Evolutionary conservation across 139 green algal species (phyloP).

Genomic region (Chlorella sorokiniana): DNA sequence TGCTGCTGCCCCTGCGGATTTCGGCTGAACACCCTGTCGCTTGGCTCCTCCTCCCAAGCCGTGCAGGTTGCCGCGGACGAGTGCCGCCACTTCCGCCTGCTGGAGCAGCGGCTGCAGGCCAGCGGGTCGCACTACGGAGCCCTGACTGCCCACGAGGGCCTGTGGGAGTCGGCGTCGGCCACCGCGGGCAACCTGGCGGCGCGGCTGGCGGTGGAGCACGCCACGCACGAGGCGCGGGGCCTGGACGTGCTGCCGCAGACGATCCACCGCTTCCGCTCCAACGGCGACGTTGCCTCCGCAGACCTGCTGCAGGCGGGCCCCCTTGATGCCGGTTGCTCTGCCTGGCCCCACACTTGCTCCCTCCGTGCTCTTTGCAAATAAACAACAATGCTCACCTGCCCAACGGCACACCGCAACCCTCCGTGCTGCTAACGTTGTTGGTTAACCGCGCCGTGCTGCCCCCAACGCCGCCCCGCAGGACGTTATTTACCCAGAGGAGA

Average conservation of each 20-base stretch:
- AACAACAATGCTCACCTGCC: too few species aligned
- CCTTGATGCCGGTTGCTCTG: background rate
- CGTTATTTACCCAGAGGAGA: constrained; percentile 87
- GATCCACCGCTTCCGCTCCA: constrained; percentile 75
- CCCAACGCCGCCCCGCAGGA: constrained; percentile 11
- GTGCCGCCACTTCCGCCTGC: constrained; percentile 76
- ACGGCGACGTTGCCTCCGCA: background rate
- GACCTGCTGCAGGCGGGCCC: constrained; percentile 9
- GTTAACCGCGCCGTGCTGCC: background rate
- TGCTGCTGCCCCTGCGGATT: background rate
- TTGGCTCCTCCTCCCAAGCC: background rate
- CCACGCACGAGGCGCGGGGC: constrained; percentile 82
- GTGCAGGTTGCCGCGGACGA: constrained; percentile 87
- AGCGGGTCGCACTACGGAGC: constrained; percentile 83
- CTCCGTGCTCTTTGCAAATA: too few species aligned
- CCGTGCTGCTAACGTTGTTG: background rate
- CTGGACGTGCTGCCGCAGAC: constrained; percentile 92
- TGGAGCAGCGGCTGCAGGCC: constrained; percentile 56
- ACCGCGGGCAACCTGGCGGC: constrained; percentile 63
- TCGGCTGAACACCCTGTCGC: background rate
- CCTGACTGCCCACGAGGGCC: constrained; percentile 83
- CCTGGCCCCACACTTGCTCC: too few species aligned
- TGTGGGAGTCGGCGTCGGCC: constrained; percentile 82
- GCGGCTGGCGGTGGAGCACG: constrained; percentile 91
- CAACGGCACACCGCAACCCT: constrained; percentile 62